Evolutionary conservation across 1,139 yeast genomes (phyloP).

Genomic region (Torulaspora globosa): DNA sequence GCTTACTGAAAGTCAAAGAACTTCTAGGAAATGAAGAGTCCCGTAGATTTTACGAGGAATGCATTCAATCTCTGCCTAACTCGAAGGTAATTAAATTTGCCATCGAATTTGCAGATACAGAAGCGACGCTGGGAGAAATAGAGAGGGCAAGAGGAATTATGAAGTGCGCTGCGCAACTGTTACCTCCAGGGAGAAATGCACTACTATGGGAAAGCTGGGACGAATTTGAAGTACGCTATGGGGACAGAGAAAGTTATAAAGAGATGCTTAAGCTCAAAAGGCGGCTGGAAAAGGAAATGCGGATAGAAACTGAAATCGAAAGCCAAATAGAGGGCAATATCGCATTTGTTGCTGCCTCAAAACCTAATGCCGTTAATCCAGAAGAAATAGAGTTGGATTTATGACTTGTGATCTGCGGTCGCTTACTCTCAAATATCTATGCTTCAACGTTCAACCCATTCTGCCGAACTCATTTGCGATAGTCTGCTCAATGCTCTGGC

Average conservation of each 20-base stretch:
- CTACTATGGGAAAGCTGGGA: conserved; percentile 66
- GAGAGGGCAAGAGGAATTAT: conserved; percentile 60
- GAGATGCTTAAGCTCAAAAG: conserved; percentile 69
- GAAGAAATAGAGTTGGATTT: conserved; percentile 64
- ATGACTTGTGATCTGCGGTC: conserved; percentile 15
- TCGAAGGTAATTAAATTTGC: conserved; percentile 22
- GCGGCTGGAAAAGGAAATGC: conserved; percentile 43
- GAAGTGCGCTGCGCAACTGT: conserved; percentile 46
- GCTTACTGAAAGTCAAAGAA: conserved; percentile 18
- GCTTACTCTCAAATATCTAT: background rate
- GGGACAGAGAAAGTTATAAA: conserved; percentile 67
- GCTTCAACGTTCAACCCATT: conserved; percentile 56
- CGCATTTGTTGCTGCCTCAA: conserved; percentile 48
- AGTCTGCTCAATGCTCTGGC: conserved; percentile 89
- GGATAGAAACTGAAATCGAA: conserved; percentile 37
- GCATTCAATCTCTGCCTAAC: conserved; percentile 28
- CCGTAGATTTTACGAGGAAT: conserved; percentile 29
- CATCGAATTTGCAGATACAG: conserved; percentile 33
- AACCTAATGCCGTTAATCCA: conserved; percentile 43
- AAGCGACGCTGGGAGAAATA: conserved; percentile 24
- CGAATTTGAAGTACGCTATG: conserved; percentile 64
- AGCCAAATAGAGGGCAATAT: conserved; percentile 37
- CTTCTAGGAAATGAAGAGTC: conserved; percentile 20
- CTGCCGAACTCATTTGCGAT: conserved; percentile 89
- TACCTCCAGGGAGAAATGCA: conserved; percentile 40